Evolutionary conservation across 345 rosid genomes (phyloP).

Genomic region (Iberis pinnata): DNA sequence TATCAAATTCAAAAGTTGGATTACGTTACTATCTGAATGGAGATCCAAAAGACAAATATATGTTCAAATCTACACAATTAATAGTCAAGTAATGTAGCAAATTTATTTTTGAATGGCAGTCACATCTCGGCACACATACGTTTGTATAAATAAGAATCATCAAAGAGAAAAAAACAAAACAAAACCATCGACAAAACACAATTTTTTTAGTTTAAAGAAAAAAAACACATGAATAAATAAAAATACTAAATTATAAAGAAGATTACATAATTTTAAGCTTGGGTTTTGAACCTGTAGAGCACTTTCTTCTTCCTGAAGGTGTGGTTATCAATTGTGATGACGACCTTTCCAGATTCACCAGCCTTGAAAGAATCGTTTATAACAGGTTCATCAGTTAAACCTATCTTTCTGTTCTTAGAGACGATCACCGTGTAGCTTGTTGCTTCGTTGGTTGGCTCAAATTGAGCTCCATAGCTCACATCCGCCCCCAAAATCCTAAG

Average conservation of each 20-base stretch:
- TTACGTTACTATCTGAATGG: too few species aligned
- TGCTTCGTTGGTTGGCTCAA: constrained; percentile 56
- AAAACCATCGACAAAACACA: constrained; percentile 26
- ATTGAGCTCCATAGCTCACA: constrained; percentile 70
- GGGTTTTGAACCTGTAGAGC: constrained; percentile 71
- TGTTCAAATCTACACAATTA: constrained; percentile 1
- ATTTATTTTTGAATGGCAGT: neutral
- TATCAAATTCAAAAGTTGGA: too few species aligned
- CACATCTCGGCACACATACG: constrained; percentile 21
- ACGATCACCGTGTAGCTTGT: constrained; percentile 76
- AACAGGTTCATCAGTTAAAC: constrained; percentile 51
- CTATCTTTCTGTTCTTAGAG: constrained; percentile 55
- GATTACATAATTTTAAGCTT: constrained; percentile 25
- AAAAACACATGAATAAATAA: constrained; percentile 8
- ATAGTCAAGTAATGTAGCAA: neutral
- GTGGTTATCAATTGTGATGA: constrained; percentile 63
- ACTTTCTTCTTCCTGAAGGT: constrained; percentile 77
- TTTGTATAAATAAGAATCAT: constrained; percentile 24
- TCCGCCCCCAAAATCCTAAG: constrained; percentile 73
- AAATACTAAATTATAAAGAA: constrained; percentile 18
- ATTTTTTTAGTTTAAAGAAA: constrained; percentile 20
- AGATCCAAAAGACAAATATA: constrained; percentile 1
- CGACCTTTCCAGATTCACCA: constrained; percentile 56
- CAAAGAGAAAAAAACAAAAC: constrained; percentile 23
- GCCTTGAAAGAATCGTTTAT: constrained; percentile 52